Conservation (phyloP, 345 rosid species). For the Salix udensis region DNA sequence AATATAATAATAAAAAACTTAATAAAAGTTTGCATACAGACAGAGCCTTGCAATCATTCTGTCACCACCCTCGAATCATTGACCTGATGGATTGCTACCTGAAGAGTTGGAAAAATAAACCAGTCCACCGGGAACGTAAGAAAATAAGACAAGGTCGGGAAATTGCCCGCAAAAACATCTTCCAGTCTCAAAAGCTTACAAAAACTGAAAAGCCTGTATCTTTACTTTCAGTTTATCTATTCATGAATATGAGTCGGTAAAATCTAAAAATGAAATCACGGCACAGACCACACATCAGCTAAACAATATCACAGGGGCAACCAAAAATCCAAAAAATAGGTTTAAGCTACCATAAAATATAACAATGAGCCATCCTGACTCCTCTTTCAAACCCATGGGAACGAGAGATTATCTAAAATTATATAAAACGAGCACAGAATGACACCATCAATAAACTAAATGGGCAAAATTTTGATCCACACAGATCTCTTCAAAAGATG, state of each 20-base stretch:
- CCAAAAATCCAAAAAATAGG: not conserved
- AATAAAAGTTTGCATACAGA: too few species aligned
- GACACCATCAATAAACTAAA: not conserved
- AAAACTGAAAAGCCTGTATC: not conserved
- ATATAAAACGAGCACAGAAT: not conserved
- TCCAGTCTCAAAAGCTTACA: not conserved
- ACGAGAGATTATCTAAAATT: not conserved
- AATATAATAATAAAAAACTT: too few species aligned
- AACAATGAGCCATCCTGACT: not conserved
- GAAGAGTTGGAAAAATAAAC: too few species aligned
- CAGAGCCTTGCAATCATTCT: too few species aligned
- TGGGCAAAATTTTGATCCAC: conserved; percentile 5
- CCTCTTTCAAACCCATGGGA: not conserved
- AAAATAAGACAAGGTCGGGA: not conserved
- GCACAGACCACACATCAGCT: not conserved
- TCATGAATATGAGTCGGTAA: not conserved
- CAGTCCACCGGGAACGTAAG: too few species aligned
- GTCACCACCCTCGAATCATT: too few species aligned
- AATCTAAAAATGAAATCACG: not conserved
- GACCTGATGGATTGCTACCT: too few species aligned
- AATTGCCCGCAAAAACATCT: not conserved
- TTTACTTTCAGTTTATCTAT: not conserved
- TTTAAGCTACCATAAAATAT: not conserved
- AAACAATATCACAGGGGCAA: not conserved
- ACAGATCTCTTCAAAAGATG: not conserved